A percentile compares a stretch with the other conserved stretches of the same genome.
Conservation (phyloP, 148 eudicot genomes). For the Pharnaceum exiguum region DNA sequence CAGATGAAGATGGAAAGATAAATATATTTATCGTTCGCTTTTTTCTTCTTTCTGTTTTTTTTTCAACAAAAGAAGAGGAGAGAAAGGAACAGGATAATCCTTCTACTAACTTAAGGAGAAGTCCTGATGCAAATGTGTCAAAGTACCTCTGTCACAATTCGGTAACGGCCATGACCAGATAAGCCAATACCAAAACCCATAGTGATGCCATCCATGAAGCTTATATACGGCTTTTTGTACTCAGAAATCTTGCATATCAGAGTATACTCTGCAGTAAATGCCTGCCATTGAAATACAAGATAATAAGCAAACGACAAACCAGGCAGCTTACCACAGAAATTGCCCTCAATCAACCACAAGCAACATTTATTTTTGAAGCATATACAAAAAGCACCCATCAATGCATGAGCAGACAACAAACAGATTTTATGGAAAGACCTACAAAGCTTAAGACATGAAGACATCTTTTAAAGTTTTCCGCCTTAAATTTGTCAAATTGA, state of each 20-base stretch:
- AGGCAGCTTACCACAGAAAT: background rate
- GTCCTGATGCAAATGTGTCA: background rate
- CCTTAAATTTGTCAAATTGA: too few relatives aligned
- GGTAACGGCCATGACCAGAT: slow-evolving; percentile 92
- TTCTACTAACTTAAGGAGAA: background rate
- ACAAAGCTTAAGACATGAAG: too few relatives aligned
- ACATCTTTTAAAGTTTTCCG: too few relatives aligned
- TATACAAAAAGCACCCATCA: background rate
- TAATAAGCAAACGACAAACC: background rate
- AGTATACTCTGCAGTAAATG: slow-evolving; percentile 87
- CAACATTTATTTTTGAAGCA: background rate
- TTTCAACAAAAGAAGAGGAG: too few relatives aligned
- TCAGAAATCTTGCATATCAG: slow-evolving; percentile 80
- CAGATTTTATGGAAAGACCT: too few relatives aligned
- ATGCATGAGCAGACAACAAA: background rate
- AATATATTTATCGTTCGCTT: too few relatives aligned
- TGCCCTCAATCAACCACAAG: background rate
- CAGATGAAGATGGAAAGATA: slow-evolving; percentile 3
- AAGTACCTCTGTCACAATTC: slow-evolving; percentile 85
- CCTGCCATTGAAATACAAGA: slow-evolving; percentile 36
- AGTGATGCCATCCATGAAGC: slow-evolving; percentile 95
- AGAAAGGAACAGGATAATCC: too few relatives aligned
- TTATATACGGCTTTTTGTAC: slow-evolving; percentile 82
- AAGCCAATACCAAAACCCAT: slow-evolving; percentile 99
- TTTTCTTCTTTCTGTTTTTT: too few relatives aligned